Percentiles rank a stretch among this genome's conserved stretches.
These are phyloP conservation scores for Malassezia slooffiae DNA, from an alignment of 1,284 basidiomycete species.

Conservation along the genomic window DNA sequence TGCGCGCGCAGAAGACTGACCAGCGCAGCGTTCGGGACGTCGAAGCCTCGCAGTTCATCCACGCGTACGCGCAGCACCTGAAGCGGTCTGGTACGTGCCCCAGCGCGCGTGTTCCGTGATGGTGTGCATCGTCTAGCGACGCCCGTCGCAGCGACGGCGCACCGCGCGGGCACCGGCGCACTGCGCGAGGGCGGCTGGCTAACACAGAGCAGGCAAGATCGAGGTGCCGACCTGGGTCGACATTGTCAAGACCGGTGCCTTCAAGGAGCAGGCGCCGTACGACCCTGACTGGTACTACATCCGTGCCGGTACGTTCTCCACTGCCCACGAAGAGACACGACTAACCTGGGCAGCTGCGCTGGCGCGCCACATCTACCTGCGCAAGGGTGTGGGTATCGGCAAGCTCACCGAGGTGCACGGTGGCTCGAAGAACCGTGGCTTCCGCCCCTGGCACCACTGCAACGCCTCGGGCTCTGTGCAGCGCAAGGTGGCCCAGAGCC, in stretches of 20 bases:
- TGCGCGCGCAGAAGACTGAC: slow-evolving; percentile 12
- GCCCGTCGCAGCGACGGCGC: no score
- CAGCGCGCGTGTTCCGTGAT: background rate
- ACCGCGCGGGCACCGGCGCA: no score
- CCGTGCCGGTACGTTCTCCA: slow-evolving; percentile 65
- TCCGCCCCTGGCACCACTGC: slow-evolving; percentile 83
- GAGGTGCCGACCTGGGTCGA: slow-evolving; percentile 99
- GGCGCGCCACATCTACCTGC: slow-evolving; percentile 98
- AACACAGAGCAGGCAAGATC: slow-evolving; percentile 58
- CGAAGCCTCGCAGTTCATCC: slow-evolving; percentile 73
- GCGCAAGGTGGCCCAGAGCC: slow-evolving; percentile 68
- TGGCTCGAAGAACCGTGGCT: slow-evolving; percentile 76
- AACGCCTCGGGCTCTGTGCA: slow-evolving; percentile 62
- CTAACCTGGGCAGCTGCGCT: slow-evolving; percentile 65
- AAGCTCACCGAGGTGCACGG: slow-evolving; percentile 94
- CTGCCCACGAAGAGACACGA: no score
- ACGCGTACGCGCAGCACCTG: slow-evolving; percentile 81
- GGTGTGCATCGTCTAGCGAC: background rate
- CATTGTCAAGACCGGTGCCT: slow-evolving; percentile 94
- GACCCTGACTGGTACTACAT: slow-evolving; percentile 99
- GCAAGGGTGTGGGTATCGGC: slow-evolving; percentile 95
- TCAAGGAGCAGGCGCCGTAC: slow-evolving; percentile 97
- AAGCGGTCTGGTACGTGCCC: slow-evolving; percentile 63
- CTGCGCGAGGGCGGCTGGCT: background rate
- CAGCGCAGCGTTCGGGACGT: slow-evolving; percentile 47